Evolutionary conservation across 768 basidiomycete genomes (phyloP).

Genomic region (Lentinula aciculospora): DNA sequence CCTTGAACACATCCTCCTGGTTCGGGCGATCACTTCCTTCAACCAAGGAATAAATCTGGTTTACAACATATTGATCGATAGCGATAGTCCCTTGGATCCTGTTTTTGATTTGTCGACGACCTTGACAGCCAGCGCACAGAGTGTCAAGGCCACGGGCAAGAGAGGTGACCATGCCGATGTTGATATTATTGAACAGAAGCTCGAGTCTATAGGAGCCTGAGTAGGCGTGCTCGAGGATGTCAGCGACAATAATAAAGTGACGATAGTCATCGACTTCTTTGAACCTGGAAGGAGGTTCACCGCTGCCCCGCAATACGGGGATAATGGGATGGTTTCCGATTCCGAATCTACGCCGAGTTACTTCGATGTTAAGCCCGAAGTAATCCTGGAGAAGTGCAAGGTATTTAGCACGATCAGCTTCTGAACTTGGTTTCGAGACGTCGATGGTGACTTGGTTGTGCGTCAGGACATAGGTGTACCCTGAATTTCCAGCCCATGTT

Average conservation of each 20-base stretch:
- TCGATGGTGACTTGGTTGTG: background rate
- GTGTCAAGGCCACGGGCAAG: background rate
- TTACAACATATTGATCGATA: background rate
- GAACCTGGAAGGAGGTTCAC: background rate
- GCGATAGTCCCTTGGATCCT: background rate
- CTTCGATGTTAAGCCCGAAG: background rate
- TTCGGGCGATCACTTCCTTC: background rate
- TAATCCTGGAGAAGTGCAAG: background rate
- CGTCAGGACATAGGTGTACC: background rate
- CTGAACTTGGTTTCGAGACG: background rate
- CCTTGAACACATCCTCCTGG: background rate
- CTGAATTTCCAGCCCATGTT: background rate
- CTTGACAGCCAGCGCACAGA: background rate
- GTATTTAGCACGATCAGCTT: background rate
- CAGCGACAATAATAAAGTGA: background rate
- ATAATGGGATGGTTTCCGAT: background rate
- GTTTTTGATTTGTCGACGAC: background rate
- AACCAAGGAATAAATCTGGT: background rate
- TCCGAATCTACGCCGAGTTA: background rate
- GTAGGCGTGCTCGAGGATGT: background rate
- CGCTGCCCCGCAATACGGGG: background rate
- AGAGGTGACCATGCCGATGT: background rate
- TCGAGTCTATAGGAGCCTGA: background rate
- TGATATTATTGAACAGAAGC: background rate
- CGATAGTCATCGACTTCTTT: background rate